Conservation (phyloP, 139 green algal species). For the Nannochloris sp. region DNA sequence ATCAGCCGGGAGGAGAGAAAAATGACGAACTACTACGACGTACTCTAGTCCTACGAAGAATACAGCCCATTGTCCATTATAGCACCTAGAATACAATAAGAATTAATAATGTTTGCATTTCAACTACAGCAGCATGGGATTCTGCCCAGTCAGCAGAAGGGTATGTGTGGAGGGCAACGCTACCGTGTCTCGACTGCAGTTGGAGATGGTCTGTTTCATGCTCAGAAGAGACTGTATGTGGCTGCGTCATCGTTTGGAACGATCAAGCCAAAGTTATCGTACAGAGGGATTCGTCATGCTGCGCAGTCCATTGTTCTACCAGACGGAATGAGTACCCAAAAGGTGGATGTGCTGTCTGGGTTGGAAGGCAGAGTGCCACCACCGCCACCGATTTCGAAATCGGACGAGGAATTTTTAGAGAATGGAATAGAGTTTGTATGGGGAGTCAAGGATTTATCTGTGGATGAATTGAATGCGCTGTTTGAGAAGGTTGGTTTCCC, state of each 20-base stretch:
- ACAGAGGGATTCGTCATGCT: not conserved
- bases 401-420: constrained; percentile 48
- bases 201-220: too few species aligned
- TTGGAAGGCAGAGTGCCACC: not conserved
- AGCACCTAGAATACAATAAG: too few species aligned
- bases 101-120: too few species aligned
- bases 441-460: constrained; percentile 39
- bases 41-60: too few species aligned
- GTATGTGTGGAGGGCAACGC: too few species aligned
- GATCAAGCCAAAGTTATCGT: not conserved
- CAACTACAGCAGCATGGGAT: too few species aligned
- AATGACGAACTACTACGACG: too few species aligned
- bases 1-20: too few species aligned
- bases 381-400: constrained; percentile 35
- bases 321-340: constrained; percentile 26
- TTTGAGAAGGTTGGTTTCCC: constrained; percentile 84
- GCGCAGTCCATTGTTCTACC: not conserved
- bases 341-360: constrained; percentile 17
- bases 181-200: too few species aligned
- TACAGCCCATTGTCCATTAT: too few species aligned
- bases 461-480: constrained; percentile 75
- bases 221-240: too few species aligned
- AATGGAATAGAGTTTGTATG: constrained; percentile 68
- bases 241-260: not conserved
- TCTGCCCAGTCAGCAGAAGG: too few species aligned